Percentiles rank a stretch among this genome's conserved stretches.
Conservation (phyloP, 768 basidiomycete species). For the Tricholoma sp. region DNA sequence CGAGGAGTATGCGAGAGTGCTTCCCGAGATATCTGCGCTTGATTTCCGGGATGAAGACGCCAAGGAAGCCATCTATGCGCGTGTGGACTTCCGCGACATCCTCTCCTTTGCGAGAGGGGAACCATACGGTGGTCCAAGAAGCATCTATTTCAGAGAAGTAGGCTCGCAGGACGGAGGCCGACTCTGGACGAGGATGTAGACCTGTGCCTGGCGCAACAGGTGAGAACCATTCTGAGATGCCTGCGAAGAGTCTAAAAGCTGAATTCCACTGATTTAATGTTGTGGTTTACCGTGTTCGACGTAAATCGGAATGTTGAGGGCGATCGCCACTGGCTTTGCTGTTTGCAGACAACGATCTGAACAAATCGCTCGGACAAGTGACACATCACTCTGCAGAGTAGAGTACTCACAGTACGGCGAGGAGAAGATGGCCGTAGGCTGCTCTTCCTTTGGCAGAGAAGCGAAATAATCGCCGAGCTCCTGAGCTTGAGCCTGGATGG, state of each 20-base stretch:
- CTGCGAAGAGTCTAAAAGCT: constrained; percentile 25
- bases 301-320: constrained; percentile 63
- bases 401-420: constrained; percentile 70
- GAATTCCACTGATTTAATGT: not conserved
- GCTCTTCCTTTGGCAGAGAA: constrained; percentile 57
- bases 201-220: constrained; percentile 62
- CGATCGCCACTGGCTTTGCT: constrained; percentile 53
- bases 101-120: constrained; percentile 72
- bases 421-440: constrained; percentile 76
- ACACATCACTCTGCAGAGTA: not conserved
- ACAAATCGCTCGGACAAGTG: not conserved
- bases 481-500: constrained; percentile 57
- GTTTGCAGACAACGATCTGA: constrained; percentile 89
- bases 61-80: constrained; percentile 49
- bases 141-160: constrained; percentile 62
- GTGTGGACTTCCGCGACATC: constrained; percentile 55
- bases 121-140: constrained; percentile 60
- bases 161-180: constrained; percentile 44
- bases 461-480: constrained; percentile 65
- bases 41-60: constrained; percentile 45
- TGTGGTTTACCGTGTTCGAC: constrained; percentile 65
- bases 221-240: constrained; percentile 76
- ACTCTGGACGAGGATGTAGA: constrained; percentile 68
- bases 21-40: constrained; percentile 36
- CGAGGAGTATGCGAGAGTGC: constrained; percentile 52